phyloP scores from a whole-genome alignment of 129 eudicot genomes.

The Escallonia herrerae region DNA sequence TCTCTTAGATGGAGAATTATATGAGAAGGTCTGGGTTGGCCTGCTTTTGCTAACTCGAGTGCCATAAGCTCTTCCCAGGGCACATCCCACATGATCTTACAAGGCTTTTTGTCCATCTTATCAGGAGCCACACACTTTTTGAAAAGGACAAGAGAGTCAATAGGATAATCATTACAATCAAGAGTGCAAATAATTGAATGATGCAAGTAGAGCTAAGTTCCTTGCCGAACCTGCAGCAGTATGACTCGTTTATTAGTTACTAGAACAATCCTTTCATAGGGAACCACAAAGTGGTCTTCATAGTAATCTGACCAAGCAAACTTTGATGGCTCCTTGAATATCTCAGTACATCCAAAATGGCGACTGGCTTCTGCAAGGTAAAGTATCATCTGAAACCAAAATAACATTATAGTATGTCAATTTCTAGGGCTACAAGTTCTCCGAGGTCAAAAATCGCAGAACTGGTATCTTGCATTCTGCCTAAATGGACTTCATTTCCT shows the following conservation, averaged over 20 bases:
- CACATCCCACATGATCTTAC: slow-evolving; percentile 98
- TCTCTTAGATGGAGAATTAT: slow-evolving; percentile 70
- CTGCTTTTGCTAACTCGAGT: slow-evolving; percentile 85
- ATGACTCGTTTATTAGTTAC: slow-evolving; percentile 80
- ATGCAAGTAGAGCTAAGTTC: not conserved
- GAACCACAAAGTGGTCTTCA: slow-evolving; percentile 79
- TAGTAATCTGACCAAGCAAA: slow-evolving; percentile 95
- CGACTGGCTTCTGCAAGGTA: slow-evolving; percentile 98
- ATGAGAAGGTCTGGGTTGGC: slow-evolving; percentile 64
- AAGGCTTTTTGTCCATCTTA: slow-evolving; percentile 80
- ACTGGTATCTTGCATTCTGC: not conserved
- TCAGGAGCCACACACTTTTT: slow-evolving; percentile 63
- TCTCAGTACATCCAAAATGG: slow-evolving; percentile 84
- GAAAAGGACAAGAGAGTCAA: slow-evolving; percentile 2
- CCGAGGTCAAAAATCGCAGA: not conserved
- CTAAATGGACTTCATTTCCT: not conserved
- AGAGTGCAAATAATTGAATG: not conserved
- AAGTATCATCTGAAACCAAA: slow-evolving; percentile 68
- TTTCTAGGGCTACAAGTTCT: not conserved
- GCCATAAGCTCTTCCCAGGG: slow-evolving; percentile 92
- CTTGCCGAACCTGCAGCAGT: slow-evolving; percentile 68
- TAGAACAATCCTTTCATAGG: slow-evolving; percentile 72
- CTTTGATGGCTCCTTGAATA: slow-evolving; percentile 97
- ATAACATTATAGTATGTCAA: not conserved
- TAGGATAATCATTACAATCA: not conserved